These are phyloP conservation scores for Arthrobotrys entomopaga DNA, from an alignment of 2,329 filamentous ascomycete genomes.

Conservation along the genomic window DNA sequence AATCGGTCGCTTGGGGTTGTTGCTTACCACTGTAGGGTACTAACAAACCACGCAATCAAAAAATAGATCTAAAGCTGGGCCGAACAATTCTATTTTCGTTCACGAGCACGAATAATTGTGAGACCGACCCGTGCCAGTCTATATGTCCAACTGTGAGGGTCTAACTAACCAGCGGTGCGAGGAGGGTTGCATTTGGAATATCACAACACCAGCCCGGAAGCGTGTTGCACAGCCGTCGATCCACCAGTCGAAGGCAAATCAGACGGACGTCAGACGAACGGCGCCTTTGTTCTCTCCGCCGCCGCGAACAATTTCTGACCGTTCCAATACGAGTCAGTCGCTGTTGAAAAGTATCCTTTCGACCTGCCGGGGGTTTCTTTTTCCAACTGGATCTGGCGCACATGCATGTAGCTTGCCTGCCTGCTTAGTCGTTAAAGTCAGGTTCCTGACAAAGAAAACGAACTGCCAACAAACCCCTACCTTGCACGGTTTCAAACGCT, in stretches of 20 bases:
- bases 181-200: constrained; percentile 49
- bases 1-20: not conserved
- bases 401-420: not conserved
- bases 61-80: not conserved
- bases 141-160: no score
- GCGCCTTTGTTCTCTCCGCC: not conserved
- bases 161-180: no score
- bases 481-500: constrained; percentile 22
- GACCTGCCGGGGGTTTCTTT: not conserved
- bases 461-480: constrained; percentile 7
- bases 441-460: not conserved
- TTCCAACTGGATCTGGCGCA: not conserved
- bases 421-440: not conserved
- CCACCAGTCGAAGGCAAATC: not conserved
- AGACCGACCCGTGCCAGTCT: no score
- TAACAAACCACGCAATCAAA: not conserved
- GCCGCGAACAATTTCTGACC: no score
- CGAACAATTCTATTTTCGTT: constrained; percentile 14
- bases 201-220: constrained; percentile 29
- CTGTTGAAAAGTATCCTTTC: no score
- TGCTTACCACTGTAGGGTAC: no score
- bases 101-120: not conserved
- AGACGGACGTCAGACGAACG: constrained; percentile 35
- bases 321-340: no score
- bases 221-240: constrained; percentile 49